Percentiles rank a stretch among this genome's conserved stretches.
Conservation (phyloP, 108 stramenopile species). For the Discostella pseudostelligera region DNA sequence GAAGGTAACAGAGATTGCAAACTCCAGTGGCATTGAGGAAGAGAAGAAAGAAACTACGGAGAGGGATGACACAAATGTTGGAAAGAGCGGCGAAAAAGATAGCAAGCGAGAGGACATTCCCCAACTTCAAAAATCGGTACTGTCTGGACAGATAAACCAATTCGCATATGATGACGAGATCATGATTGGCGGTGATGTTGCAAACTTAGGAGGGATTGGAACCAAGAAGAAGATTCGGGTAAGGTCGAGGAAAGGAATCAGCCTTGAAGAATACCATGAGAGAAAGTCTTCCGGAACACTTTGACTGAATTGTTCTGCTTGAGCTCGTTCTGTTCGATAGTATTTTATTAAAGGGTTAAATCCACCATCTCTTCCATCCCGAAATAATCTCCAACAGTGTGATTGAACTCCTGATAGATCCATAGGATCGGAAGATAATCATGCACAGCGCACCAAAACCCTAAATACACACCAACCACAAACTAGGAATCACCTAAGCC, state of each 20-base stretch:
- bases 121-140: constrained; percentile 36
- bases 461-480: too few relatives aligned
- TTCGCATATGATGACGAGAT: constrained; percentile 78
- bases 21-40: constrained; percentile 48
- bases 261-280: constrained; percentile 70
- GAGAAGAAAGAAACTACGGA: constrained; percentile 53
- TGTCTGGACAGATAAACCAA: constrained; percentile 55
- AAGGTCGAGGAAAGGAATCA: constrained; percentile 70
- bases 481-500: too few relatives aligned
- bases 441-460: too few relatives aligned
- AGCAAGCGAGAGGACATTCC: constrained; percentile 39
- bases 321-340: too few relatives aligned
- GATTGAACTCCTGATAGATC: too few relatives aligned
- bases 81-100: constrained; percentile 38
- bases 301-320: constrained; percentile 7
- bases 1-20: constrained; percentile 35
- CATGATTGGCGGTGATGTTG: constrained; percentile 56
- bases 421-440: too few relatives aligned
- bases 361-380: too few relatives aligned
- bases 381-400: too few relatives aligned
- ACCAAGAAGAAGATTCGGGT: constrained; percentile 48
- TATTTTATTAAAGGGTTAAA: too few relatives aligned
- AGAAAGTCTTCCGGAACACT: constrained; percentile 72
- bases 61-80: constrained; percentile 37
- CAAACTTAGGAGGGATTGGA: constrained; percentile 48